Evolutionary conservation across 2,329 filamentous ascomycete genomes (phyloP), one percentile per base, ranked within the genome.

Genomic region (Aspergillus sp.): DNA sequence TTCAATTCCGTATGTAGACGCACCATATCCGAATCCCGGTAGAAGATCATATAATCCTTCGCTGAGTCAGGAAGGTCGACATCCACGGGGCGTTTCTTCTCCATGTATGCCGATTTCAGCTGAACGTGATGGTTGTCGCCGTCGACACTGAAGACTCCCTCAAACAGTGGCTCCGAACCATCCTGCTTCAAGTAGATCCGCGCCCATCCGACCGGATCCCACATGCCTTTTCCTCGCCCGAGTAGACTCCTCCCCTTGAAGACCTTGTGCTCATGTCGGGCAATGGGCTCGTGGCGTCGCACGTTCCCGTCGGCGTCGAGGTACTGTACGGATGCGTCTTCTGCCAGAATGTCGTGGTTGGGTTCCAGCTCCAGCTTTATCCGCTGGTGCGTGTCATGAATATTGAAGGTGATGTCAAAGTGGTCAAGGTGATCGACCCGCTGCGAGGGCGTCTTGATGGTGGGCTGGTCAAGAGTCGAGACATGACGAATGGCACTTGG

Each of bases 111-210:
- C 28, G 84, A 84, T 63, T 85, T 85, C 28, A 91, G 87, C 71
- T 96, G 90, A 55, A 99, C 82, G 74, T 98, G 92, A 76, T 99
- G 92, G 68, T 93, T 87, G 72, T 97, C 87, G 58, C 90, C 87
- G 70, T 90, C 81, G 39, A 98, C 79, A 36, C 89, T 88, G 74
- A 98, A 97, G 2, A 90, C 89, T 56, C 95, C 95, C 76, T 97
- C 91, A 68, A 99, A 99, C 30, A 97, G 76, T 21, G 95, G 95
- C 15, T 85, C 73, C 45, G 81, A 76, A 2, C 95, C 95, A 78
- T 99, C 95, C 64, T 83, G 82, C 67, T 87, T 84, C 10, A 99
- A 81, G 51, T 88, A 87, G 63, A 98, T 87, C 60, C 95, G 85
- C 47, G 94, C 91, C 91, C 91, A 97, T 48, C 95, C 95, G 15